phyloP scores from a whole-genome alignment of 2,329 filamentous ascomycete genomes.

The Dactylonectria macrodidyma region DNA sequence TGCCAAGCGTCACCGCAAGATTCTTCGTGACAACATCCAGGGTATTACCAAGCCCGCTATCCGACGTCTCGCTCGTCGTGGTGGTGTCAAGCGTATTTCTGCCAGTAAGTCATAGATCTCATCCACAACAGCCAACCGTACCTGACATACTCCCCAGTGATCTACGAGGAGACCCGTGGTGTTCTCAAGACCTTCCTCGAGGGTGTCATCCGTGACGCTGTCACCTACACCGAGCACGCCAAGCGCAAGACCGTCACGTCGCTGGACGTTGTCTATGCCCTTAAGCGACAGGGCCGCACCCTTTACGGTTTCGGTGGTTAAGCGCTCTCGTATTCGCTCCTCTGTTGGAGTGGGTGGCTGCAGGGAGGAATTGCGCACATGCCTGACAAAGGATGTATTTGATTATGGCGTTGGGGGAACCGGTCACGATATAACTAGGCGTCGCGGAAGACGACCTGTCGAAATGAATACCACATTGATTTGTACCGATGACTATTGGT shows the following conservation, averaged over 20 bases:
- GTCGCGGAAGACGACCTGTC: conserved; percentile 54
- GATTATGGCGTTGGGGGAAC: conserved; percentile 51
- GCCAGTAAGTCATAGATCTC: conserved; percentile 75
- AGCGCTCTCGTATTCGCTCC: conserved; percentile 47
- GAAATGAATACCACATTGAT: conserved; percentile 50
- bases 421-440: conserved; percentile 52
- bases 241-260: conserved; percentile 86
- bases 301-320: conserved; percentile 94
- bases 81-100: conserved; percentile 99
- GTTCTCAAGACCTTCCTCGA: conserved; percentile 86
- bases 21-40: conserved; percentile 99
- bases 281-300: conserved; percentile 80
- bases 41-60: conserved; percentile 99
- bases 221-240: conserved; percentile 85
- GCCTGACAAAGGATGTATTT: conserved; percentile 45
- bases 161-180: conserved; percentile 85
- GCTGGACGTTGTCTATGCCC: conserved; percentile 77
- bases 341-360: conserved; percentile 33
- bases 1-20: conserved; percentile 99
- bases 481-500: conserved; percentile 31
- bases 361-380: conserved; percentile 35
- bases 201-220: conserved; percentile 82
- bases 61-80: conserved; percentile 97
- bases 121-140: not conserved
- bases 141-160: conserved; percentile 63